Conservation (phyloP, 2,329 filamentous ascomycete genomes). For the Botrytis fragariae region DNA sequence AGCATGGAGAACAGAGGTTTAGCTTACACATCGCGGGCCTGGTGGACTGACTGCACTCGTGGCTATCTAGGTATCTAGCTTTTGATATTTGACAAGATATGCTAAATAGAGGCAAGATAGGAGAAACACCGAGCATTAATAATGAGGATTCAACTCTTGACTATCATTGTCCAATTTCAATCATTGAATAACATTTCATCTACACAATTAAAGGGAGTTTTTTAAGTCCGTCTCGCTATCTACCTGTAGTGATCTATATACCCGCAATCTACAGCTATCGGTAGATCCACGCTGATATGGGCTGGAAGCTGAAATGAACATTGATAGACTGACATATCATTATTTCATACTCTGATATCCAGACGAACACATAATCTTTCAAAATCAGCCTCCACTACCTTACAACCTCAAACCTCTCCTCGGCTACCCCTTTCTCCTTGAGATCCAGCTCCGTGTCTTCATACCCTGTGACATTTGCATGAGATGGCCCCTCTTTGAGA, state of each 20-base stretch:
- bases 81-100: no score
- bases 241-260: not conserved
- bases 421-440: slow-evolving; percentile 58
- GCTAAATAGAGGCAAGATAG: no score
- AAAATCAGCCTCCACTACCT: not conserved
- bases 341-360: not conserved
- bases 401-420: not conserved
- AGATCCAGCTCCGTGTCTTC: slow-evolving; percentile 65
- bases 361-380: not conserved
- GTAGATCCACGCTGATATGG: not conserved
- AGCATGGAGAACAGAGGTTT: no score
- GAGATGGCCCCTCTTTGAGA: slow-evolving; percentile 69
- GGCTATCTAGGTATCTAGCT: no score
- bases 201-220: not conserved
- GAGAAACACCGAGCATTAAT: no score
- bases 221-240: not conserved
- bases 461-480: slow-evolving; percentile 70
- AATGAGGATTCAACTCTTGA: not conserved
- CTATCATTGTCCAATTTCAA: not conserved
- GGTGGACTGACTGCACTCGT: no score
- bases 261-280: not conserved
- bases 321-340: not conserved
- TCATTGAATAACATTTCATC: not conserved
- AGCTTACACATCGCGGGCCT: no score
- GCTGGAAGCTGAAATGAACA: not conserved